phyloP scores from a whole-genome alignment of 2,329 filamentous ascomycete genomes.

The Apiospora arundinis region DNA sequence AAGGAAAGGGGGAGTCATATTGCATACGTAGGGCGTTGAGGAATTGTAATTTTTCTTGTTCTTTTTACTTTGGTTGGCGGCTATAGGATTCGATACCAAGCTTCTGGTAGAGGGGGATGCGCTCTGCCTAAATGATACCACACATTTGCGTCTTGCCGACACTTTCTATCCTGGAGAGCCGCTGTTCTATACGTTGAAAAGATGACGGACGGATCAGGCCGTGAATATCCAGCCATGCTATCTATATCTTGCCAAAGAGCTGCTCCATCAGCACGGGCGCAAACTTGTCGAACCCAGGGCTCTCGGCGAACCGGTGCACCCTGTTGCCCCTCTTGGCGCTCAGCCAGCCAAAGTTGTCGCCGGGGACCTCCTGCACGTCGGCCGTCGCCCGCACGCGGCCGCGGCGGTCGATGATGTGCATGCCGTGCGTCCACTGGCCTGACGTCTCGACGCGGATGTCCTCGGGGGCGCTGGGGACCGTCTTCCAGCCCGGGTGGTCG shows the following conservation, averaged over 20 bases:
- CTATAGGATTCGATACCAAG: constrained; percentile 13
- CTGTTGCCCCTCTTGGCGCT: constrained; percentile 78
- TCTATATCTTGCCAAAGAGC: constrained; percentile 57
- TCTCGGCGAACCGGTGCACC: constrained; percentile 73
- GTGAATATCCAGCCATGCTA: neutral
- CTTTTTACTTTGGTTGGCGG: constrained; percentile 30
- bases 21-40: constrained; percentile 28
- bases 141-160: constrained; percentile 36
- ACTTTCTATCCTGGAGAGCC: constrained; percentile 28
- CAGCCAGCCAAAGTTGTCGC: constrained; percentile 80
- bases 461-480: constrained; percentile 62
- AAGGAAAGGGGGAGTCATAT: constrained; percentile 19
- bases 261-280: constrained; percentile 69
- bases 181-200: neutral
- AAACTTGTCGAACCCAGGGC: constrained; percentile 73
- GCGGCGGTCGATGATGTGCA: constrained; percentile 84
- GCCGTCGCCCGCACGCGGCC: constrained; percentile 60
- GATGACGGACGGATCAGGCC: neutral
- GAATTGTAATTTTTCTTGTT: constrained; percentile 14
- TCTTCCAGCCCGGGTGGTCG: constrained; percentile 63
- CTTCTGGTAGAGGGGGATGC: constrained; percentile 37
- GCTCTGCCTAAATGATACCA: constrained; percentile 43
- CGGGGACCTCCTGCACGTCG: constrained; percentile 62
- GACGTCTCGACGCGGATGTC: constrained; percentile 89
- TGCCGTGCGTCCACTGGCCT: constrained; percentile 94